Percentiles rank a stretch among this genome's conserved stretches.
These are phyloP conservation scores for Ascochyta clinopodiicola DNA, from an alignment of 2,329 filamentous ascomycete genomes.

Conservation along the genomic window DNA sequence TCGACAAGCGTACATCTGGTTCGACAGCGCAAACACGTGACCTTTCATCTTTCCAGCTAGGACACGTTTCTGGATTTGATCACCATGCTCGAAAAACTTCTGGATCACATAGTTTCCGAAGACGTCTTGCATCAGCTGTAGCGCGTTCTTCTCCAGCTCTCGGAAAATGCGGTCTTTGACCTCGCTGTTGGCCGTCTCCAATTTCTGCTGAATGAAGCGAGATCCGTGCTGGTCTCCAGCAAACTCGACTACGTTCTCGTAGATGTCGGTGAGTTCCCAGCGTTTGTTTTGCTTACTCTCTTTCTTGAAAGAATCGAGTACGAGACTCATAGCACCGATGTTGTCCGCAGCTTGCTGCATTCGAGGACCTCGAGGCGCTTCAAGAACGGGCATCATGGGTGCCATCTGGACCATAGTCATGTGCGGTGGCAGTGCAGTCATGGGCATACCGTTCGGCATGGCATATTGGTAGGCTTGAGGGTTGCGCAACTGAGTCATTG, in stretches of 20 bases:
- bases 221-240: constrained; percentile 96
- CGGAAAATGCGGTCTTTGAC: constrained; percentile 91
- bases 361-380: constrained; percentile 54
- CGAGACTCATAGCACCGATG: constrained; percentile 68
- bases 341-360: constrained; percentile 60
- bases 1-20: constrained; percentile 91
- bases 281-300: constrained; percentile 75
- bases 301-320: constrained; percentile 81
- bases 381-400: constrained; percentile 45
- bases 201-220: constrained; percentile 91
- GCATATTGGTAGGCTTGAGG: constrained; percentile 47
- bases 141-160: constrained; percentile 82
- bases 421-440: constrained; percentile 44
- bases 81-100: constrained; percentile 96
- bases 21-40: constrained; percentile 78
- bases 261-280: constrained; percentile 89
- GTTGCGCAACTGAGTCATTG: constrained; percentile 44
- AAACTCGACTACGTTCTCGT: constrained; percentile 87
- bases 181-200: constrained; percentile 91
- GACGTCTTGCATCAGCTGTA: constrained; percentile 93
- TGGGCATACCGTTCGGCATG: constrained; percentile 44
- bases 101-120: constrained; percentile 99
- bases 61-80: constrained; percentile 88
- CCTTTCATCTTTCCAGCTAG: constrained; percentile 87
- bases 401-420: constrained; percentile 45